Base-by-base conservation (phyloP, 1,139 yeast genomes). In the Saccharomycopsis hybrid region DNA sequence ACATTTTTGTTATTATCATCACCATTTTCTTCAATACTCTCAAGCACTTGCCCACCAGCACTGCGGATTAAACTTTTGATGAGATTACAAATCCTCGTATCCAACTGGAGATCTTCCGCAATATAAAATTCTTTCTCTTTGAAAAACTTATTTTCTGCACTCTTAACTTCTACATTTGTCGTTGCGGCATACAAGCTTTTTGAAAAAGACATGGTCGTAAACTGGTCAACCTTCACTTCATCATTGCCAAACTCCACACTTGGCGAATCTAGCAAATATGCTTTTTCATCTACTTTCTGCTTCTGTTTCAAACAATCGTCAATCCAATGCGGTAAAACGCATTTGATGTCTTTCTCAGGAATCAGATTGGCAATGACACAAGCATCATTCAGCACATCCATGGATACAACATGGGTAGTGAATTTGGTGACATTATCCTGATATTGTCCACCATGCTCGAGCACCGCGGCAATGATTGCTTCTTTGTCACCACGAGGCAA, bases 321-420 rank as follows among this genome's bases (percentile, higher is more conserved):
- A 4, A 74, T 61, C 78, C 78, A 74, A 44, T 66, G 68, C 2
- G 78, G 78, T 5, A 64, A 59, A 11, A 74, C 77, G 4, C 74
- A 64, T 47, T 68, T 67, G 48, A 74, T 72, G 44, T 67, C 65
- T 46, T 68, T 57, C 7, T 61, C 60, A 5, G 58, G 58, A 4
- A 56, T 57, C 4, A 59, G 61, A 3, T 55, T 55, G 35, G 57
- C 55, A 11, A 65, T 52, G 11, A 49, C 39, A 28, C 47, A 49
- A 2, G 47, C 49, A 41, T 49, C 55, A 37, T 42, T 49, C 41
- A 64, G 53, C 18, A 9, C 32, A 52, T 71, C 74, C 41, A 60
- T 56, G 0, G 77, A 68, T 18, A 74, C 64, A 48, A 74, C 65
- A 59, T 74, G 78, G 2, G 78, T 73, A n/a, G 78, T 74, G 54